Conservation (phyloP, 2,329 filamentous ascomycete species). For the Aspergillus pseudonomiae region DNA sequence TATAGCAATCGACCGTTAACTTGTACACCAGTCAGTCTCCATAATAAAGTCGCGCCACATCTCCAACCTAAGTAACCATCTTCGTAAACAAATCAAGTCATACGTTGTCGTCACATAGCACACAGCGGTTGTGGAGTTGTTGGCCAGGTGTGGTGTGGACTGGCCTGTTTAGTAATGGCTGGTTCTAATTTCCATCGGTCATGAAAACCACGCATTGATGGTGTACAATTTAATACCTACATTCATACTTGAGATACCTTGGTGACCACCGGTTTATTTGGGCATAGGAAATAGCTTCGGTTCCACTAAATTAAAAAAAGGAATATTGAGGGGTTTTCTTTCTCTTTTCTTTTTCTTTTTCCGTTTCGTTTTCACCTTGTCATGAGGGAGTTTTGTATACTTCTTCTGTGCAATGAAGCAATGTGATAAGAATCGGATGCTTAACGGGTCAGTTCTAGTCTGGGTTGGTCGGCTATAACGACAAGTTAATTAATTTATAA, state of each 20-base stretch:
- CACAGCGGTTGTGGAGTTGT: constrained; percentile 4
- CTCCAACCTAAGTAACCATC: background rate
- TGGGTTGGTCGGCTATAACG: background rate
- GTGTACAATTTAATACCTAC: background rate
- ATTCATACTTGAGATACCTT: background rate
- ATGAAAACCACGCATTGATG: background rate
- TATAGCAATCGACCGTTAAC: background rate
- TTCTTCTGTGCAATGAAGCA: background rate
- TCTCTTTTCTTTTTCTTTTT: background rate
- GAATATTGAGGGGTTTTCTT: background rate
- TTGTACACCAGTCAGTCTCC: background rate
- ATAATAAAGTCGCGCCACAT: background rate
- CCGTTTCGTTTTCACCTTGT: background rate
- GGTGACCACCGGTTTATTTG: background rate
- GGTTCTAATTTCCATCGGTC: background rate
- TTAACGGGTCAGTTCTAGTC: background rate
- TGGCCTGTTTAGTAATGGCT: background rate
- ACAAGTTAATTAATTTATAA: constrained; percentile 2
- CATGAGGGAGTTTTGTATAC: background rate
- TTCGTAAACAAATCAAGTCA: background rate
- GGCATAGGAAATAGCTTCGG: background rate
- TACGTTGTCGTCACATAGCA: constrained; percentile 3
- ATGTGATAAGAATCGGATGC: background rate
- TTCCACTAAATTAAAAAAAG: background rate
- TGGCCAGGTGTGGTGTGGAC: background rate